Conservation (phyloP, 305 asterid species). For the Salvia sclarea region DNA sequence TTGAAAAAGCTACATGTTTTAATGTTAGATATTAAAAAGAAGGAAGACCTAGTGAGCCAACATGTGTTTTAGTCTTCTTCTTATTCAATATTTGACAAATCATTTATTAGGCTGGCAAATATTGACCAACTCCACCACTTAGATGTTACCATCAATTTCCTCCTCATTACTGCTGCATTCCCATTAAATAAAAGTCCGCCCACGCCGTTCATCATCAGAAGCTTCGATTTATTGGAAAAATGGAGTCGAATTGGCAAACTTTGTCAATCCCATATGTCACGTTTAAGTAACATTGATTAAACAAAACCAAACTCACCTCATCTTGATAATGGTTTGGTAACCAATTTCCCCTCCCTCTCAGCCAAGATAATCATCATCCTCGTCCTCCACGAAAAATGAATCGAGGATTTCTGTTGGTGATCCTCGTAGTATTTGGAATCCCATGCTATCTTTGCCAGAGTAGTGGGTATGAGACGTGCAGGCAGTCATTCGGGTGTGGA, state of each 20-base stretch:
- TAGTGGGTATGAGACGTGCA: constrained; percentile 33
- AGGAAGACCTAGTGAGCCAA: neutral
- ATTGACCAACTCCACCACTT: constrained; percentile 2
- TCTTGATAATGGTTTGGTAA: constrained; percentile 7
- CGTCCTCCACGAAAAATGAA: constrained; percentile 21
- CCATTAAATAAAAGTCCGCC: constrained; percentile 29
- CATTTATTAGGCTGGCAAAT: neutral
- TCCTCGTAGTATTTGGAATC: constrained; percentile 17
- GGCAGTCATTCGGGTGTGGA: constrained; percentile 41
- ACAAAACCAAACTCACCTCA: neutral
- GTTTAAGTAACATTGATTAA: neutral
- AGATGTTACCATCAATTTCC: constrained; percentile 2
- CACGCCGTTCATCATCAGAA: constrained; percentile 40
- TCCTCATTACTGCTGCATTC: neutral
- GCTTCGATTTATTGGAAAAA: constrained; percentile 38
- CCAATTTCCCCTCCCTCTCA: neutral
- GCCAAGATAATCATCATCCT: neutral
- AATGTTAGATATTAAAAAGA: neutral
- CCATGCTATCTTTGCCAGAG: constrained; percentile 34
- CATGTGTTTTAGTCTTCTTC: neutral
- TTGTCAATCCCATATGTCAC: neutral
- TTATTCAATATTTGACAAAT: neutral
- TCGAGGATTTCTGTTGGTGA: neutral
- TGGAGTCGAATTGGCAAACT: neutral
- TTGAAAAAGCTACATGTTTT: neutral